phyloP scores from a whole-genome alignment of 371 early-diverging fungal genomes.

The Scutellospora calospora region DNA sequence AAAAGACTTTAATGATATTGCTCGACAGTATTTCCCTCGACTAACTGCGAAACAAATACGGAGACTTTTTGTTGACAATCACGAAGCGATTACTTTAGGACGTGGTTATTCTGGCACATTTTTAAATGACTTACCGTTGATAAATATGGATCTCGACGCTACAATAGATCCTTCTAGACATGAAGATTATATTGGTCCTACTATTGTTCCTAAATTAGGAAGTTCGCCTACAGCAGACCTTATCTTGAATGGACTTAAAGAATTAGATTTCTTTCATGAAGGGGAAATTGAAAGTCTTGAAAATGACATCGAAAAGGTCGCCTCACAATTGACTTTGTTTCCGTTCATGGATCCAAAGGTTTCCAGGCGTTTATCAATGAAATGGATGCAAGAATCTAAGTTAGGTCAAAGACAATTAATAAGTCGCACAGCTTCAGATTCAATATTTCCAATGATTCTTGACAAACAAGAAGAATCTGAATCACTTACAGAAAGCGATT shows the following conservation, averaged over 20 bases:
- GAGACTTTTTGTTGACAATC: slow-evolving; percentile 69
- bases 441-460: slow-evolving; percentile 46
- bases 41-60: slow-evolving; percentile 70
- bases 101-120: slow-evolving; percentile 47
- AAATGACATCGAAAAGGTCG: slow-evolving; percentile 50
- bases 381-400: slow-evolving; percentile 65
- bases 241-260: slow-evolving; percentile 1
- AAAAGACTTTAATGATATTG: slow-evolving; percentile 76
- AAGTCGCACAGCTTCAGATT: slow-evolving; percentile 45
- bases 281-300: slow-evolving; percentile 51
- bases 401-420: slow-evolving; percentile 43
- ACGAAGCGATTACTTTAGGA: slow-evolving; percentile 49
- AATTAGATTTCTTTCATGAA: slow-evolving; percentile 6
- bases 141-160: slow-evolving; percentile 44
- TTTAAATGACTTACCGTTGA: slow-evolving; percentile 52
- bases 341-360: slow-evolving; percentile 59
- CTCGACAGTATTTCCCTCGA: slow-evolving; percentile 74
- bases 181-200: slow-evolving; percentile 44
- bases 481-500: not conserved
- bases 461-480: slow-evolving; percentile 31
- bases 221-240: slow-evolving; percentile 36
- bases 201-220: slow-evolving; percentile 49
- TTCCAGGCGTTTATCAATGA: slow-evolving; percentile 66
- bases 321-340: slow-evolving; percentile 46
- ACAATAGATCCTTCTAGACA: slow-evolving; percentile 30